Conservation (phyloP, 352 stramenopile genomes). For the Peronospora tabacina region DNA sequence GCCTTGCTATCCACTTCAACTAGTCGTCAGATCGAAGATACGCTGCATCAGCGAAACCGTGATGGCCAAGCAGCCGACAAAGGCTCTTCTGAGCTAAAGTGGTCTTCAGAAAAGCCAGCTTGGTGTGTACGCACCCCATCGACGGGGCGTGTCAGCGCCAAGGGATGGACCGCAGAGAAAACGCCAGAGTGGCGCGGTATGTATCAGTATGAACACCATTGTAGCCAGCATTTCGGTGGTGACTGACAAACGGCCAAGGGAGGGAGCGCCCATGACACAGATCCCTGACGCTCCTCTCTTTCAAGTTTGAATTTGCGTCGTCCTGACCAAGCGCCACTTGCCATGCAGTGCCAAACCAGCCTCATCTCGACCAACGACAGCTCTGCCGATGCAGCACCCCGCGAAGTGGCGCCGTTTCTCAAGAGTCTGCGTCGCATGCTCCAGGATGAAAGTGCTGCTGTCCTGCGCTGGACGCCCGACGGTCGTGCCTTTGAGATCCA, state of each 20-base stretch:
- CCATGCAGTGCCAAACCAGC: conserved; percentile 20
- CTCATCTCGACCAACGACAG: background rate
- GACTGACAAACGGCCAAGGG: conserved; percentile 1
- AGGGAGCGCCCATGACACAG: conserved; percentile 10
- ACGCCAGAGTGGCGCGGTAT: conserved; percentile 23
- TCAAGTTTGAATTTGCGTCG: conserved; percentile 34
- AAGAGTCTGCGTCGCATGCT: conserved; percentile 50
- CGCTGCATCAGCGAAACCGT: conserved; percentile 1
- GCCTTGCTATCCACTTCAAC: background rate
- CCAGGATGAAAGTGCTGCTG: conserved; percentile 40
- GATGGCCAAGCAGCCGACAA: background rate
- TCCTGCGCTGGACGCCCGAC: conserved; percentile 53
- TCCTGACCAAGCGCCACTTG: conserved; percentile 8
- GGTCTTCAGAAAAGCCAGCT: conserved; percentile 14
- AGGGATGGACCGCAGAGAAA: conserved; percentile 17
- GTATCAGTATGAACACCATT: conserved; percentile 12
- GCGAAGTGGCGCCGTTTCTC: conserved; percentile 57
- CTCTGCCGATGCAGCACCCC: conserved; percentile 7
- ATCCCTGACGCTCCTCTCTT: background rate
- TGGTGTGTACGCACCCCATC: conserved; percentile 6
- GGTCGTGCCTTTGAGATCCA: conserved; percentile 58
- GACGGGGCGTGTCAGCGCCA: conserved; percentile 3
- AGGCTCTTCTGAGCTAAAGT: conserved; percentile 26
- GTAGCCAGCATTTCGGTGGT: conserved; percentile 19
- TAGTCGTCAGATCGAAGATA: background rate